These are phyloP conservation scores for Endotrypanum monterogeii DNA, from an alignment of 208 protist species.

Conservation along the genomic window DNA sequence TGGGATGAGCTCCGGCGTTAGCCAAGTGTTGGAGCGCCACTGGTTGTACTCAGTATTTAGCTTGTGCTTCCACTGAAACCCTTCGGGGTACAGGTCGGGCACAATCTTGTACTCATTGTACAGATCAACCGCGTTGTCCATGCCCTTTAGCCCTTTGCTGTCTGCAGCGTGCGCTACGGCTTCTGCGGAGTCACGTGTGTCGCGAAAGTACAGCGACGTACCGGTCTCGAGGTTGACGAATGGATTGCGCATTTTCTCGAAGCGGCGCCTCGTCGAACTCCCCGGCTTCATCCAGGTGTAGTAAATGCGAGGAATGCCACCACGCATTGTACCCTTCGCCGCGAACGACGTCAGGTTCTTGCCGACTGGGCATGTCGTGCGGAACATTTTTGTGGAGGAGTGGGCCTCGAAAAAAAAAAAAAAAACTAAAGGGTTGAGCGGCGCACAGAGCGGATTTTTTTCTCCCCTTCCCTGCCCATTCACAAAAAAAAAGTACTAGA, in stretches of 20 bases:
- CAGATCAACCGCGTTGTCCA: constrained; percentile 91
- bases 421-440: not conserved
- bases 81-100: constrained; percentile 92
- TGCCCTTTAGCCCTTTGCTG: constrained; percentile 90
- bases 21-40: constrained; percentile 94
- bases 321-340: constrained; percentile 91
- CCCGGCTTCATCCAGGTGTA: constrained; percentile 93
- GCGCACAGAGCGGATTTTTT: not conserved
- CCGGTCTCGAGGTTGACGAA: constrained; percentile 93
- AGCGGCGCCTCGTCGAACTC: constrained; percentile 88
- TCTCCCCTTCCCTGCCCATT: no score
- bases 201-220: constrained; percentile 91
- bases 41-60: constrained; percentile 94
- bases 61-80: constrained; percentile 94
- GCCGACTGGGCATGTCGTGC: constrained; percentile 26
- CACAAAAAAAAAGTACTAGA: not conserved
- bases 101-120: constrained; percentile 95
- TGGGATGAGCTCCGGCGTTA: constrained; percentile 92
- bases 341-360: constrained; percentile 90
- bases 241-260: constrained; percentile 95
- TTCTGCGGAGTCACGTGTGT: constrained; percentile 88
- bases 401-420: not conserved
- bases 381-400: constrained; percentile 45
- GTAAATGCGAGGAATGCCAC: constrained; percentile 93
- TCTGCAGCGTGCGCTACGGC: constrained; percentile 87